These are phyloP conservation scores for Dictyostelium discoideum DNA, from an alignment of 78 protist genomes.

Conservation along the genomic window dicty_2.7 NC_007090.3:3681501-3682000, in stretches of 20 bases:
- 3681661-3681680: too few species aligned
- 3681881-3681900: constrained; percentile 11
- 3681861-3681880: constrained; percentile 43
- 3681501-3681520: not conserved
- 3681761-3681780: not conserved
- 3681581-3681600: not conserved
- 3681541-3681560: not conserved
- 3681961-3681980: not conserved
- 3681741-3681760: not conserved
- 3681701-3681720: not conserved
- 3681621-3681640: too few species aligned
- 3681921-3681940: not conserved
- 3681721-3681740: not conserved
- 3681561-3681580: not conserved
- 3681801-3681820: not conserved
- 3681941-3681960: not conserved
- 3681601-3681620: not conserved
- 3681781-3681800: not conserved
- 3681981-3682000: not conserved
- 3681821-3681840: not conserved
- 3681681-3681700: not conserved
- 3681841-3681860: constrained; percentile 9
- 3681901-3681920: not conserved
- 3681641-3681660: too few species aligned
- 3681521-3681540: not conserved